Percentiles rank a stretch among this genome's conserved stretches.
phyloP scores from a whole-genome alignment of 352 stramenopile species.

The Pseudoperonospora humuli region DNA sequence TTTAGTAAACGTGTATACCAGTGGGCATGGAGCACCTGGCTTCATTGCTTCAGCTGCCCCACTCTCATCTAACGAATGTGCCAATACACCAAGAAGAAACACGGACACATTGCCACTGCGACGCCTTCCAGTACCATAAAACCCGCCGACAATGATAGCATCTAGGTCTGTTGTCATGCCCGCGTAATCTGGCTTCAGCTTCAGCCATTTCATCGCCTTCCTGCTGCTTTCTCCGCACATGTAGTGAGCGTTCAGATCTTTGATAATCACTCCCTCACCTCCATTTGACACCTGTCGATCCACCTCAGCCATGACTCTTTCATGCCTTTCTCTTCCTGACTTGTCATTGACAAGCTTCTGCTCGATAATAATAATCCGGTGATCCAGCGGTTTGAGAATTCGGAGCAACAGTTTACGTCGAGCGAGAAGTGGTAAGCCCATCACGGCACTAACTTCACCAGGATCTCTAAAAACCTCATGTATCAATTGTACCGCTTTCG shows the following conservation, averaged over 20 bases:
- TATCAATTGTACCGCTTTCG: constrained; percentile 41
- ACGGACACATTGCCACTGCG: constrained; percentile 75
- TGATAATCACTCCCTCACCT: constrained; percentile 77
- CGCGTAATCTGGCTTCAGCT: constrained; percentile 83
- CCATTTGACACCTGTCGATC: constrained; percentile 65
- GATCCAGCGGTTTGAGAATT: constrained; percentile 59
- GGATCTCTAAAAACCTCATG: constrained; percentile 55
- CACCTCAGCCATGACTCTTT: constrained; percentile 75
- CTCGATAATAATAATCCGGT: constrained; percentile 73
- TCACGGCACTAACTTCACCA: constrained; percentile 50
- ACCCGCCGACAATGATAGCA: constrained; percentile 70
- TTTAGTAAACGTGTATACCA: constrained; percentile 72
- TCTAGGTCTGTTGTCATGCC: constrained; percentile 81
- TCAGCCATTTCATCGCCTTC: constrained; percentile 79
- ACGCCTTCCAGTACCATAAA: constrained; percentile 68
- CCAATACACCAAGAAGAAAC: constrained; percentile 70
- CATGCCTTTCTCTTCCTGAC: constrained; percentile 67
- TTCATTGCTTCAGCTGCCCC: constrained; percentile 39
- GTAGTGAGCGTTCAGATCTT: constrained; percentile 82
- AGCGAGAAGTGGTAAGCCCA: constrained; percentile 60
- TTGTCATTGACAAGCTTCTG: constrained; percentile 72
- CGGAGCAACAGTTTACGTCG: constrained; percentile 54
- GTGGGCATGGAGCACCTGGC: constrained; percentile 38
- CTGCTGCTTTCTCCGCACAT: constrained; percentile 80
- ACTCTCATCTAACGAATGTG: constrained; percentile 47